Evolutionary conservation across 2,329 filamentous ascomycete species (phyloP).

Genomic region (Septoria linicola): DNA sequence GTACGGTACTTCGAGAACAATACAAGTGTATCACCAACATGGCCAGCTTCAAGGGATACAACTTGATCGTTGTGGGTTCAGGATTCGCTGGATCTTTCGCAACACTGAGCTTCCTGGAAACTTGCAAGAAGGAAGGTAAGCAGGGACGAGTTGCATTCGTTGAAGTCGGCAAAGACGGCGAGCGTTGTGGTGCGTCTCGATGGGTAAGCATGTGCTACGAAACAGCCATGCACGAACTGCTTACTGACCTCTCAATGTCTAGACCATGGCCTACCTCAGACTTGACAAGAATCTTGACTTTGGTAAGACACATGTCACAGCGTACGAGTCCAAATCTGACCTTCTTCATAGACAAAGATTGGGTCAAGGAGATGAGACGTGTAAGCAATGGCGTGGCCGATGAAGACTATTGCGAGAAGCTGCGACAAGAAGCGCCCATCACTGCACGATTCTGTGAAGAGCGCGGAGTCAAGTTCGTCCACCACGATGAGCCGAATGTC

Average conservation of each 20-base stretch:
- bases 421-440: slow-evolving; percentile 40
- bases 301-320: slow-evolving; percentile 16
- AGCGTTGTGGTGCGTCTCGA: slow-evolving; percentile 43
- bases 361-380: slow-evolving; percentile 39
- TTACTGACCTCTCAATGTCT: too few relatives aligned
- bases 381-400: slow-evolving; percentile 43
- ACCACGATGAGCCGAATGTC: slow-evolving; percentile 44
- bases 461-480: slow-evolving; percentile 39
- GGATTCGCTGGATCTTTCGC: slow-evolving; percentile 45
- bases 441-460: slow-evolving; percentile 42
- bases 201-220: slow-evolving; percentile 34
- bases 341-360: slow-evolving; percentile 33
- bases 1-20: neutral
- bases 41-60: slow-evolving; percentile 38
- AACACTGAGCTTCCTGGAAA: slow-evolving; percentile 44
- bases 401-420: slow-evolving; percentile 43
- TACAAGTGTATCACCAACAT: slow-evolving; percentile 16
- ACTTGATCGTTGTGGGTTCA: slow-evolving; percentile 44
- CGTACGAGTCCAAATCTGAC: neutral
- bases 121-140: slow-evolving; percentile 39
- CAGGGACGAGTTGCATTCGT: slow-evolving; percentile 42
- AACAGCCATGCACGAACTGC: neutral
- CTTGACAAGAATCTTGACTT: slow-evolving; percentile 42
- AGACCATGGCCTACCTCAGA: slow-evolving; percentile 45
- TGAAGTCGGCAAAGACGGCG: slow-evolving; percentile 42